Base-by-base conservation (phyloP, 2,329 filamentous ascomycete genomes). In the Cladosporium sp. region DNA sequence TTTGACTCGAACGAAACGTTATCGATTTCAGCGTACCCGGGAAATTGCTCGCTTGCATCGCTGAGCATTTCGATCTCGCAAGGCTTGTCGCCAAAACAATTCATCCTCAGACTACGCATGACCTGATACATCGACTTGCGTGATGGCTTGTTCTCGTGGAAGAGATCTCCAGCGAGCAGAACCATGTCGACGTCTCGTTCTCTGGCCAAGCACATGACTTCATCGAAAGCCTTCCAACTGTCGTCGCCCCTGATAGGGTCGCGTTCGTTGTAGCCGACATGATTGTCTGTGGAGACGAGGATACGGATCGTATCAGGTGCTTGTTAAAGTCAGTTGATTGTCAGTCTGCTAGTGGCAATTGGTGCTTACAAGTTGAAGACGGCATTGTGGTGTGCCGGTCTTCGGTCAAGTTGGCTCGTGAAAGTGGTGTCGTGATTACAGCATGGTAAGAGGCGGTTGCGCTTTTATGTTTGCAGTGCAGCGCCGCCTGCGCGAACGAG, bases 131-230 rank as follows among this genome's bases (percentile, higher is more conserved):
- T 90, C 28, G 92, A 88, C 71, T 97, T 96, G 60, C 94, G 85
- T 6, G 92, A 97, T 3, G 94, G 95, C 69, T 96, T 96, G 74
- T 99, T 99, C 67, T 99, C 93, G 72, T 99, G 95, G 71, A 99
- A 99, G 1, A 99, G 83, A 72, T 99, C 94, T 49, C 94, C 94
- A 2, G 88, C 93, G 4, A 99, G 85, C 2, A 99, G 82, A 0
- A 99, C 89, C 94, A 99, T 97, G 74, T 99, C 94, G 64, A 99
- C 94, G 77, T 99, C 94, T 71, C 88, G 82, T 36, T 87, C 85
- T 69, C 88, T 90, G 19, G 93, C 94, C 42, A 97, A 77, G 64
- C 86, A 88, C 88, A 99, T 91, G 62, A 97, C 86, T 75, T 99
- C 94, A 72, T 99, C 89, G 76, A 99, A 99, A 3, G 88, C 91